Evolutionary conservation across 495 filamentous ascomycete species (phyloP).

Genomic region (Xylaria scruposa): DNA sequence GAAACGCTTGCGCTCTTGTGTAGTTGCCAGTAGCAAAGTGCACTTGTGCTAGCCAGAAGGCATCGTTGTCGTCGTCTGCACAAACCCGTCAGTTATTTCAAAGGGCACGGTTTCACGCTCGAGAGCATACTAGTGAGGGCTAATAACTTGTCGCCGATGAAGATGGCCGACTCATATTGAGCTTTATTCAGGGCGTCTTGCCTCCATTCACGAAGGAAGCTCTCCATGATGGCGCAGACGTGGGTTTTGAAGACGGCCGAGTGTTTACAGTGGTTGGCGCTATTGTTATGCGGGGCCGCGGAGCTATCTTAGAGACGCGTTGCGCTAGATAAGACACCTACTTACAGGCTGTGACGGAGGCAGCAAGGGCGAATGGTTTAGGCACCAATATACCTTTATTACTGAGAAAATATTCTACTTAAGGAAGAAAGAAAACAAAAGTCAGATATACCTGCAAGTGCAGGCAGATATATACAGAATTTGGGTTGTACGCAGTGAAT

Average conservation of each 20-base stretch:
- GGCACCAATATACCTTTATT: too few species aligned
- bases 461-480: too few species aligned
- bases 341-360: too few species aligned
- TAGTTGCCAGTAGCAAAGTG: constrained; percentile 96
- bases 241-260: constrained; percentile 8
- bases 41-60: constrained; percentile 92
- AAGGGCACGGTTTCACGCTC: not conserved
- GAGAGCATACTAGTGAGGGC: constrained; percentile 80
- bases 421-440: too few species aligned
- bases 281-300: constrained; percentile 17
- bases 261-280: constrained; percentile 19
- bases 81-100: constrained; percentile 34
- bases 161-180: constrained; percentile 94
- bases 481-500: too few species aligned
- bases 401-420: too few species aligned
- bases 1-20: constrained; percentile 82
- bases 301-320: constrained; percentile 8
- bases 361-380: too few species aligned
- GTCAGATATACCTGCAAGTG: too few species aligned
- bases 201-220: constrained; percentile 88
- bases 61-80: constrained; percentile 85
- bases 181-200: constrained; percentile 92
- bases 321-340: not conserved
- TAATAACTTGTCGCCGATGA: constrained; percentile 94
- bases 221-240: constrained; percentile 69